Base-by-base conservation (phyloP, 192 early-diverging fungal genomes). In the Chytriomyces hyalinus region DNA sequence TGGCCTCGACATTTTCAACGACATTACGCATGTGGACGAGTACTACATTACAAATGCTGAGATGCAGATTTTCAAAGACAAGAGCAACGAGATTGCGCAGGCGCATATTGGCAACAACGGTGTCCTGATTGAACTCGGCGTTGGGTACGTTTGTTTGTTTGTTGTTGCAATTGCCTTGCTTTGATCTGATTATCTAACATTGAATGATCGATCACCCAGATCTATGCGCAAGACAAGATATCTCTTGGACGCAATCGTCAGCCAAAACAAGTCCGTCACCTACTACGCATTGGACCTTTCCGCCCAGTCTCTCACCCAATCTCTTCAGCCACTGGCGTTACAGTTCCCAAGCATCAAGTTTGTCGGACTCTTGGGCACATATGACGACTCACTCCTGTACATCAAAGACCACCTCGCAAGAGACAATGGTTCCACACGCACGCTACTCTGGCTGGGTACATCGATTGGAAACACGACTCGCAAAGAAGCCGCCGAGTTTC, bases 281-380 rank as follows among this genome's bases (percentile, higher is more conserved):
- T 98, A 97, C 82, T 96, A 93, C 80, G 95, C 96, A 6, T 84
- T 97, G 9, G 96, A 98, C 77, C 89, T 98, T 24, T 92, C 94
- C 71, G 88, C 91, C n/a, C 69, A 84, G 24, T 93, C 94, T 20
- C 85, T 98, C 43, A 87, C 86, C 64, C 80, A 88, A 57, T 94
- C 93, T 4, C 83, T 98, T 61, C 82, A 78, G 4, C 86, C 87
- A 2, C 76, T 98, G 5, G 91, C 91, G 6, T 61, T 80, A 5
- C 64, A 71, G 0, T 96, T 91, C 78, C 71, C 82, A 11, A 88
- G 92, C 77, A 85, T 96, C 70, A 80, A 90, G 28, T 88, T 94
- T 51, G 80, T 90, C 11, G 96, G 95, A 6, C 83, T 98, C n/a
- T 89, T 91, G 68, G 95, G 96, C 43, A 95, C 93, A 6, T 98